Conservation (phyloP, 2,329 filamentous ascomycete species). For the Aspergillus pseudotamarii region DNA sequence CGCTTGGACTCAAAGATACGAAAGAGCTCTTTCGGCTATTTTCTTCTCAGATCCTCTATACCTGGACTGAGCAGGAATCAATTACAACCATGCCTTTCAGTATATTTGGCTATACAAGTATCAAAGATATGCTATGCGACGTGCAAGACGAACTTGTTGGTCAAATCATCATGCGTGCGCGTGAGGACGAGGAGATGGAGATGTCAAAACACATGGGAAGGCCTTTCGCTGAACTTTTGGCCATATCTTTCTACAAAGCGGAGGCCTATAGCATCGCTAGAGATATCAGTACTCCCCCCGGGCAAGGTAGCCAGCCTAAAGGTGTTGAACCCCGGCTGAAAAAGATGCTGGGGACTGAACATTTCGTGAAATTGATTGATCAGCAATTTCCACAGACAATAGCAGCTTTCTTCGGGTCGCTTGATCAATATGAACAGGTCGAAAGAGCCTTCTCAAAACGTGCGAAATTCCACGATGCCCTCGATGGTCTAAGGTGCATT, state of each 20-base stretch:
- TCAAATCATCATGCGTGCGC: conserved; percentile 79
- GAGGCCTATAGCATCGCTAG: conserved; percentile 83
- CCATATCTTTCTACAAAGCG: conserved; percentile 72
- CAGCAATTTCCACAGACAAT: conserved; percentile 76
- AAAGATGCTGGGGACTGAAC: conserved; percentile 67
- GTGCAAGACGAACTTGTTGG: conserved; percentile 77
- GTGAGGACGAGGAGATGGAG: conserved; percentile 63
- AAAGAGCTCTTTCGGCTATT: conserved; percentile 80
- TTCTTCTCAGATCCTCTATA: conserved; percentile 84
- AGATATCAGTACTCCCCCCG: conserved; percentile 60
- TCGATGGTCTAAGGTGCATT: conserved; percentile 69
- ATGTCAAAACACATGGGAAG: conserved; percentile 62
- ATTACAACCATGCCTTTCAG: conserved; percentile 76
- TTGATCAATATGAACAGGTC: conserved; percentile 75
- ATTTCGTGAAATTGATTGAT: conserved; percentile 65
- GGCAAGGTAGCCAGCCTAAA: conserved; percentile 49
- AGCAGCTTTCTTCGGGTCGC: conserved; percentile 72
- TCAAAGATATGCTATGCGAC: conserved; percentile 69
- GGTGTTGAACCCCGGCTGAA: conserved; percentile 68
- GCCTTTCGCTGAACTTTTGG: conserved; percentile 61
- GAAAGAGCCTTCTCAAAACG: conserved; percentile 68
- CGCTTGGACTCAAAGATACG: conserved; percentile 66
- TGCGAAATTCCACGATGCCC: conserved; percentile 61
- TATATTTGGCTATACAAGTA: conserved; percentile 77
- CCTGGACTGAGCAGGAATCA: conserved; percentile 73